Evolutionary conservation across 306 rosid species (phyloP).

Genomic region (Cucurbita argyrosperma): DNA sequence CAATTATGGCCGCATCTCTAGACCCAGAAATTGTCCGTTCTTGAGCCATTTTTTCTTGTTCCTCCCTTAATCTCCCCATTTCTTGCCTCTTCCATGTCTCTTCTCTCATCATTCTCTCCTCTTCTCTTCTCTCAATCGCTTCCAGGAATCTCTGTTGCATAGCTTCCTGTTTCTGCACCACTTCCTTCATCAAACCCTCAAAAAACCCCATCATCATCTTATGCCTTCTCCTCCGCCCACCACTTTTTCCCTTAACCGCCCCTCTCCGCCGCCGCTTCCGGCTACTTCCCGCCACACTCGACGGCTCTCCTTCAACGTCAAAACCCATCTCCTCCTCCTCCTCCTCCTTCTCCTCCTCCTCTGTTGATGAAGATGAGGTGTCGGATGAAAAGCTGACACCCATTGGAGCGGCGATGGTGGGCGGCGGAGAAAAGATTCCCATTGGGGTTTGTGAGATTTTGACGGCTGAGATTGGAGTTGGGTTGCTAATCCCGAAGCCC

Average conservation of each 20-base stretch:
- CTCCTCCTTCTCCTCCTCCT: background rate
- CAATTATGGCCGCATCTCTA: conserved; percentile 29
- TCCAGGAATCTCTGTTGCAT: conserved; percentile 39
- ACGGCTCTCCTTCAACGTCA: conserved; percentile 6
- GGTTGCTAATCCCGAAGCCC: conserved; percentile 19
- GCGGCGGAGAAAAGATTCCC: background rate
- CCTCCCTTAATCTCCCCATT: conserved; percentile 18
- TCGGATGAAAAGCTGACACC: conserved; percentile 24
- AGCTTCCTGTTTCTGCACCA: conserved; percentile 30
- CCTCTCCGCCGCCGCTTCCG: conserved; percentile 23
- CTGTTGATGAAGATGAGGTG: conserved; percentile 22
- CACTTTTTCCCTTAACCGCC: background rate
- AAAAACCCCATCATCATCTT: conserved; percentile 34
- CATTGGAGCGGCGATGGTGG: background rate
- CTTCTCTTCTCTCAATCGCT: conserved; percentile 29
- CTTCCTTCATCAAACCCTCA: conserved; percentile 31
- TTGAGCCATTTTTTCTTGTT: conserved; percentile 24
- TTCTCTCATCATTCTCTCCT: conserved; percentile 27
- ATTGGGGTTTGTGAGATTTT: background rate
- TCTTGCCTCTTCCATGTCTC: conserved; percentile 38
- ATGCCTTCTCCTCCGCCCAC: background rate
- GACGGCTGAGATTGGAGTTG: conserved; percentile 24
- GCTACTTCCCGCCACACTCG: conserved; percentile 10
- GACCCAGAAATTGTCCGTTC: conserved; percentile 27
- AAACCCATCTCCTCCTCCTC: conserved; percentile 12